These are phyloP conservation scores for Coemansia sp. DNA, from an alignment of 192 early-diverging fungal genomes.

Conservation along the genomic window DNA sequence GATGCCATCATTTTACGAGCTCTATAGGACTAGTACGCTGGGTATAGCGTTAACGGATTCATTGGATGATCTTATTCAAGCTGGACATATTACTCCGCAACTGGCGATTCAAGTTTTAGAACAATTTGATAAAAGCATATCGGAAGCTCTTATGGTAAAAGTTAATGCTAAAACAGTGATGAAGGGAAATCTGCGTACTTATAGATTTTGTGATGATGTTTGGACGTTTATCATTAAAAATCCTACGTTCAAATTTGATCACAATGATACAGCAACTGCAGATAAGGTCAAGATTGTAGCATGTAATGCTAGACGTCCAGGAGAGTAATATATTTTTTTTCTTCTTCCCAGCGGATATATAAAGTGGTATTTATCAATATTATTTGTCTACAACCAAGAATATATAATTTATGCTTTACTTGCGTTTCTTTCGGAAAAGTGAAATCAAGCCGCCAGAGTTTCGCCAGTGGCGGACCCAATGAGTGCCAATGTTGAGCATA, in stretches of 20 bases:
- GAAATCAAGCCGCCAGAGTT: slow-evolving; percentile 14
- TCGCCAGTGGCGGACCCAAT: slow-evolving; percentile 45
- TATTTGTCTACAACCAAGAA: too few relatives aligned
- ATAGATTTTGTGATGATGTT: slow-evolving; percentile 96
- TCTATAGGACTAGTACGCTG: slow-evolving; percentile 73
- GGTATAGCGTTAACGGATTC: slow-evolving; percentile 94
- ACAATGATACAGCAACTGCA: slow-evolving; percentile 69
- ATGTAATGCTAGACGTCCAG: slow-evolving; percentile 75
- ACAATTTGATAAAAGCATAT: slow-evolving; percentile 74
- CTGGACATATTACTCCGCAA: slow-evolving; percentile 86
- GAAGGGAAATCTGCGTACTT: slow-evolving; percentile 77
- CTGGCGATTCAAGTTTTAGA: slow-evolving; percentile 86
- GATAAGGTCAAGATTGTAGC: slow-evolving; percentile 97
- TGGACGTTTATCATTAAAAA: slow-evolving; percentile 94
- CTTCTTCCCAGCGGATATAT: background rate
- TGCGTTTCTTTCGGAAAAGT: too few relatives aligned
- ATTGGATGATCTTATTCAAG: slow-evolving; percentile 90
- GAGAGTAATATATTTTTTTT: slow-evolving; percentile 45
- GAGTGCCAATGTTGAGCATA: slow-evolving; percentile 36
- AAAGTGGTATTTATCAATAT: background rate
- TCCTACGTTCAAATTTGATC: slow-evolving; percentile 85
- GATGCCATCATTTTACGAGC: slow-evolving; percentile 69
- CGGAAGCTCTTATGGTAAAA: slow-evolving; percentile 76
- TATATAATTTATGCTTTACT: too few relatives aligned
- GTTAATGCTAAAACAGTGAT: slow-evolving; percentile 79